phyloP scores from a whole-genome alignment of 495 filamentous ascomycete genomes.

The Hyphodiscus hymeniophilus region DNA sequence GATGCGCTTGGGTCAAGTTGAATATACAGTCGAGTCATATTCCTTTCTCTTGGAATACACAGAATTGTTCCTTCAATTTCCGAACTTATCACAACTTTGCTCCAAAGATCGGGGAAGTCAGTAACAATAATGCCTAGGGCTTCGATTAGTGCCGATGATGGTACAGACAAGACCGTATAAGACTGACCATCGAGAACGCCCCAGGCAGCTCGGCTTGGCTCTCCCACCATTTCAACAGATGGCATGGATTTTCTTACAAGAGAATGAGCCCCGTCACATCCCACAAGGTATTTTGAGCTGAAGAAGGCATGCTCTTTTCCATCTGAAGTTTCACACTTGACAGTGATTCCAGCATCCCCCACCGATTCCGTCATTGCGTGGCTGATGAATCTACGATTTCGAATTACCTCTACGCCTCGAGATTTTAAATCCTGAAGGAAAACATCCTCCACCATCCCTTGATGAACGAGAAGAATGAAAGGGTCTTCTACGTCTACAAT shows the following conservation, averaged over 20 bases:
- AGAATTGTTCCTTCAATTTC: slow-evolving; percentile 43
- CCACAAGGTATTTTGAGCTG: slow-evolving; percentile 60
- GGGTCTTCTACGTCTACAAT: slow-evolving; percentile 64
- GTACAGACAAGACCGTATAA: no score
- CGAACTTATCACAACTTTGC: slow-evolving; percentile 52
- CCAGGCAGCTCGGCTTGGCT: slow-evolving; percentile 65
- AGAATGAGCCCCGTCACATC: slow-evolving; percentile 74
- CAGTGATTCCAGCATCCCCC: background rate
- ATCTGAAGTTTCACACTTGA: slow-evolving; percentile 3
- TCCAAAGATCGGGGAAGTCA: slow-evolving; percentile 59
- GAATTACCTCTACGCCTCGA: slow-evolving; percentile 45
- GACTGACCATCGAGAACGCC: slow-evolving; percentile 79
- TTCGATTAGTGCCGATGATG: background rate
- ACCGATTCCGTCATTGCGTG: slow-evolving; percentile 34
- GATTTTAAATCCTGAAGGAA: slow-evolving; percentile 55
- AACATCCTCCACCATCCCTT: slow-evolving; percentile 63
- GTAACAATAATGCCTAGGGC: slow-evolving; percentile 40
- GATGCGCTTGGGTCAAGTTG: slow-evolving; percentile 39
- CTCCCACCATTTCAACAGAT: slow-evolving; percentile 66
- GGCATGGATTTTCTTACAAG: slow-evolving; percentile 63
- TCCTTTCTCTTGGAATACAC: slow-evolving; percentile 60
- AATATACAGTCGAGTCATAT: slow-evolving; percentile 55
- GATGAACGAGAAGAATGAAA: slow-evolving; percentile 65
- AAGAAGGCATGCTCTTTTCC: slow-evolving; percentile 31
- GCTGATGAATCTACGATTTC: slow-evolving; percentile 48